These are phyloP conservation scores for Cyclostephanos invisitatus DNA, from an alignment of 108 stramenopile genomes.

Conservation along the genomic window DNA sequence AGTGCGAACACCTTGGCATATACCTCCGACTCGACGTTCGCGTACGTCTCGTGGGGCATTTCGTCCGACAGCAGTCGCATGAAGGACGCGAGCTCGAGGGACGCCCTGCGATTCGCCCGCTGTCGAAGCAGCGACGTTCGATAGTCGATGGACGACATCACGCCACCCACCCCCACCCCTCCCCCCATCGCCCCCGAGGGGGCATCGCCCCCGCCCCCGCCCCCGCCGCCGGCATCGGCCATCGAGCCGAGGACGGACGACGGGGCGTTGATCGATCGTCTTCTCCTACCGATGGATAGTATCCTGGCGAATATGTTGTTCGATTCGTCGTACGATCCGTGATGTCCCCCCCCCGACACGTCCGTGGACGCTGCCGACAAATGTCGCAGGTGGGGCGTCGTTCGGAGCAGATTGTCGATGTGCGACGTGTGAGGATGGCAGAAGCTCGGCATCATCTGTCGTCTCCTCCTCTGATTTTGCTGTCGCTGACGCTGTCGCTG, in stretches of 20 bases:
- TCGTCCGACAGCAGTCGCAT: constrained; percentile 76
- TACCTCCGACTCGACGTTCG: constrained; percentile 75
- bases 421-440: constrained; percentile 48
- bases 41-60: constrained; percentile 84
- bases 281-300: neutral
- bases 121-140: constrained; percentile 53
- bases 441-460: constrained; percentile 23
- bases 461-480: constrained; percentile 6
- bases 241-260: constrained; percentile 59
- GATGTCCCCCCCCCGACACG: constrained; percentile 60
- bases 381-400: constrained; percentile 78
- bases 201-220: constrained; percentile 12
- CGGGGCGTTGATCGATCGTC: constrained; percentile 4
- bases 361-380: constrained; percentile 71
- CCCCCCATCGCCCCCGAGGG: neutral
- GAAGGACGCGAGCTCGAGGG: constrained; percentile 75
- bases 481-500: constrained; percentile 8
- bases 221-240: constrained; percentile 51
- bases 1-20: constrained; percentile 76
- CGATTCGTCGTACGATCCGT: constrained; percentile 8
- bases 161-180: neutral
- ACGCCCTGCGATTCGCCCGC: constrained; percentile 66
- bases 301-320: constrained; percentile 6
- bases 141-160: constrained; percentile 50
- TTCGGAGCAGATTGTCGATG: constrained; percentile 65